Evolutionary conservation across 1,284 basidiomycete species (phyloP).

Genomic region (Tylopilus sp.): DNA sequence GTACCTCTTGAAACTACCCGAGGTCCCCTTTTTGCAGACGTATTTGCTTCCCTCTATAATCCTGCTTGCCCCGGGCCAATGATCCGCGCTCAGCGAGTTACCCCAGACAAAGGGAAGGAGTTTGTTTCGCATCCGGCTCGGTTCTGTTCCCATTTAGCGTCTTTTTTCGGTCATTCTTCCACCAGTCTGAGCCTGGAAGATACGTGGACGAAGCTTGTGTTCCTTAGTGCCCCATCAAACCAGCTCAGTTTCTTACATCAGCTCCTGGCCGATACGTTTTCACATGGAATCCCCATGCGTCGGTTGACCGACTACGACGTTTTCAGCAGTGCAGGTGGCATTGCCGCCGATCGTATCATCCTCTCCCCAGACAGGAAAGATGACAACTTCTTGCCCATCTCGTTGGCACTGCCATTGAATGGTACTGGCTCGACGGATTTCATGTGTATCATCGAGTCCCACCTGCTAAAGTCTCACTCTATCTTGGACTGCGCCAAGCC

Average conservation of each 20-base stretch:
- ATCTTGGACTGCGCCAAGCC: constrained; percentile 56
- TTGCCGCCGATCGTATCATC: constrained; percentile 58
- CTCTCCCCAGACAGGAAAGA: constrained; percentile 47
- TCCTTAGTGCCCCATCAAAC: constrained; percentile 59
- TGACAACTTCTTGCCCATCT: constrained; percentile 43
- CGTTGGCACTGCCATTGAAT: constrained; percentile 50
- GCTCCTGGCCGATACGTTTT: constrained; percentile 58
- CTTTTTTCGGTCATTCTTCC: constrained; percentile 28
- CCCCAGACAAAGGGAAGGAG: constrained; percentile 51
- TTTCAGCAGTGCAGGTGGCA: constrained; percentile 66
- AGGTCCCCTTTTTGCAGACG: constrained; percentile 68
- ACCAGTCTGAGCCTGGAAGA: constrained; percentile 23
- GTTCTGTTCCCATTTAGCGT: constrained; percentile 46
- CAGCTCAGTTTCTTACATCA: constrained; percentile 51
- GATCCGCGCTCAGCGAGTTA: constrained; percentile 57
- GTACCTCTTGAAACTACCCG: constrained; percentile 60
- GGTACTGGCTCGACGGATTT: constrained; percentile 58
- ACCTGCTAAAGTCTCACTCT: constrained; percentile 63
- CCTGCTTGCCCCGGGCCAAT: constrained; percentile 37
- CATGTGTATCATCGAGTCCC: constrained; percentile 65
- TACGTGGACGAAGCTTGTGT: constrained; percentile 47
- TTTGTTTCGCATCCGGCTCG: constrained; percentile 46
- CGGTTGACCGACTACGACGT: constrained; percentile 64
- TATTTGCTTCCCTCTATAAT: constrained; percentile 59
- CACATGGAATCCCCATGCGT: constrained; percentile 50